Percentiles rank a stretch among this genome's conserved stretches.
phyloP scores from a whole-genome alignment of 371 early-diverging fungal genomes.

The Actinomucor elegans region DNA sequence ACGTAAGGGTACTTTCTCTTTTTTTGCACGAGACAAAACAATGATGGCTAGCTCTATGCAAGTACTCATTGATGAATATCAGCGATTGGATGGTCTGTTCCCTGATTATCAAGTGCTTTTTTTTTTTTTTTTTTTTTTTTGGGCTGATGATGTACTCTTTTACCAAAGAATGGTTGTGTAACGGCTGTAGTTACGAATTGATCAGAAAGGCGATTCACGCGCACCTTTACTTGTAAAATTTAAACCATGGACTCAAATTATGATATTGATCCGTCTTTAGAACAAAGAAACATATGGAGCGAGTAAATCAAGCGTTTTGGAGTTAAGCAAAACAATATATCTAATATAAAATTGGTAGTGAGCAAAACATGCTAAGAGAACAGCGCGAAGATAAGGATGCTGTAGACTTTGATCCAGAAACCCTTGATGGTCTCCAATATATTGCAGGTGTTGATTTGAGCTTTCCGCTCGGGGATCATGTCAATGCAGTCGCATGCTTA shows the following conservation, averaged over 20 bases:
- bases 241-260: background rate
- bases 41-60: no score
- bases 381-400: slow-evolving; percentile 22
- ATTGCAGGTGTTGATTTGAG: slow-evolving; percentile 88
- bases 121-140: no score
- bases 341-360: background rate
- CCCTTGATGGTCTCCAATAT: slow-evolving; percentile 50
- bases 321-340: background rate
- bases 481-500: slow-evolving; percentile 76
- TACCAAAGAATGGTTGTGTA: no score
- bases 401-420: slow-evolving; percentile 24
- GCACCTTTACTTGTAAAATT: no score
- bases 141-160: no score
- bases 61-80: no score
- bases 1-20: no score
- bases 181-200: no score
- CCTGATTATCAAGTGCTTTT: no score
- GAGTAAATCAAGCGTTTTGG: slow-evolving; percentile 6
- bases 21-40: no score
- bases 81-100: no score
- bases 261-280: slow-evolving; percentile 23
- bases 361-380: slow-evolving; percentile 12
- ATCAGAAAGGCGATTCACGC: no score
- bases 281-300: slow-evolving; percentile 21
- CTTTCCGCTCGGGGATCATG: slow-evolving; percentile 62